phyloP scores from a whole-genome alignment of 768 basidiomycete genomes.

The Polyporus arcularius region DNA sequence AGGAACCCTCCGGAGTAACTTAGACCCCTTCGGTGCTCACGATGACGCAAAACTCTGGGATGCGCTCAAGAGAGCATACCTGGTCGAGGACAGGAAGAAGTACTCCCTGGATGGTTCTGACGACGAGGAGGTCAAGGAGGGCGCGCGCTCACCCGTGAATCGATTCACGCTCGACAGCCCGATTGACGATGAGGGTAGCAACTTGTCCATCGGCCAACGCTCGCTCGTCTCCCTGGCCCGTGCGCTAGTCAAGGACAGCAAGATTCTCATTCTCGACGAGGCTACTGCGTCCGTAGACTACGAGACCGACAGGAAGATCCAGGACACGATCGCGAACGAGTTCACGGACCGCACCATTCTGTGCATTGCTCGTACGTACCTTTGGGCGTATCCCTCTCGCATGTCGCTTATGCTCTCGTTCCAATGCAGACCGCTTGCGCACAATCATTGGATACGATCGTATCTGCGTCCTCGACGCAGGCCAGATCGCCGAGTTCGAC shows the following conservation, averaged over 20 bases:
- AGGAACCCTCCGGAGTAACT: slow-evolving; percentile 81
- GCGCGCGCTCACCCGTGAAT: slow-evolving; percentile 38
- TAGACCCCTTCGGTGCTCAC: slow-evolving; percentile 84
- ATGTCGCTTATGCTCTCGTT: background rate
- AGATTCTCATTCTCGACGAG: slow-evolving; percentile 87
- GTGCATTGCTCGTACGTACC: slow-evolving; percentile 78
- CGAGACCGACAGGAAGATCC: slow-evolving; percentile 89
- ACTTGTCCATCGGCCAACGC: slow-evolving; percentile 80
- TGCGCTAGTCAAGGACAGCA: slow-evolving; percentile 84
- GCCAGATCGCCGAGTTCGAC: slow-evolving; percentile 83
- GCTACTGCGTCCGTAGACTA: slow-evolving; percentile 91
- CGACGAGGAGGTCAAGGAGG: slow-evolving; percentile 38
- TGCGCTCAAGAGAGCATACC: slow-evolving; percentile 80
- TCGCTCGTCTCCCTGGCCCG: slow-evolving; percentile 86
- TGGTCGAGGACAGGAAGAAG: slow-evolving; percentile 56
- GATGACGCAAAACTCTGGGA: slow-evolving; percentile 87
- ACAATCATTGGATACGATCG: slow-evolving; percentile 90
- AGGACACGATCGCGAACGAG: slow-evolving; percentile 83
- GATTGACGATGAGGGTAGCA: slow-evolving; percentile 86
- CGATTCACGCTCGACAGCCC: slow-evolving; percentile 82
- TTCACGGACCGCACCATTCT: slow-evolving; percentile 85
- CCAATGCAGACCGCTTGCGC: slow-evolving; percentile 67
- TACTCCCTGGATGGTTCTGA: slow-evolving; percentile 29
- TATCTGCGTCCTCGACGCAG: slow-evolving; percentile 85
- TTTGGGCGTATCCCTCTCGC: background rate